Percentiles rank a stretch among this genome's conserved stretches.
Evolutionary conservation across 164 flowering plant species (phyloP).

Genomic region (Vitis rotundifolia): DNA sequence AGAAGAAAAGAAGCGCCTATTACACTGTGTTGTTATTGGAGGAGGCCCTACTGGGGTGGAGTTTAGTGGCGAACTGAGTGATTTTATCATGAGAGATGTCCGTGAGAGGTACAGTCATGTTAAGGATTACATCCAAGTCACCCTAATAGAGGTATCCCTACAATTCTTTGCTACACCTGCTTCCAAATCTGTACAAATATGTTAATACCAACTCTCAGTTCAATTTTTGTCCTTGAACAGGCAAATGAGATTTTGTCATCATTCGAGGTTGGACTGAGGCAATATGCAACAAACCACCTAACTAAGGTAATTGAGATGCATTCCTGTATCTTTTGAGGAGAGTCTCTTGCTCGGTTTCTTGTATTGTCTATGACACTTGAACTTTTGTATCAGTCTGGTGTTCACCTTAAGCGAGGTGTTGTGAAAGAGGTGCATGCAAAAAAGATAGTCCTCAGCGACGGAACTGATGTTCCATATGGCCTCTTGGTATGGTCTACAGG

Average conservation of each 20-base stretch:
- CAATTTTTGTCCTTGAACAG: conserved; percentile 30
- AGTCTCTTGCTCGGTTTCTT: neutral
- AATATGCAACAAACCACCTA: conserved; percentile 76
- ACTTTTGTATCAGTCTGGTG: conserved; percentile 58
- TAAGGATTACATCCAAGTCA: conserved; percentile 72
- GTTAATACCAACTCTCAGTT: neutral
- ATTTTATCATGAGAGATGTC: conserved; percentile 81
- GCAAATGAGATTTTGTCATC: conserved; percentile 90
- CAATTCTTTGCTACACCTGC: too few relatives aligned
- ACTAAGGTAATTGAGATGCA: conserved; percentile 48
- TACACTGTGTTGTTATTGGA: conserved; percentile 85
- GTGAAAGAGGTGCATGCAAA: conserved; percentile 81
- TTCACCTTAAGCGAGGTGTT: conserved; percentile 64
- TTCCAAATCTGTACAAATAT: too few relatives aligned
- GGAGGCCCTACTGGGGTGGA: conserved; percentile 96
- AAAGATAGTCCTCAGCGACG: conserved; percentile 72
- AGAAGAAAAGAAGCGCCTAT: conserved; percentile 68
- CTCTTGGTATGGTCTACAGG: conserved; percentile 94
- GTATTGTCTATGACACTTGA: conserved; percentile 8
- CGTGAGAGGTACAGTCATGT: conserved; percentile 64
- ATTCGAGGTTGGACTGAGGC: conserved; percentile 70
- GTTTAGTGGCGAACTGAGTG: conserved; percentile 90
- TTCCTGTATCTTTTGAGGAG: neutral
- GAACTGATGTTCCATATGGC: conserved; percentile 82
- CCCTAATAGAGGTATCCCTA: conserved; percentile 73